These are phyloP conservation scores for Claviceps quebecensis DNA, from an alignment of 2,329 filamentous ascomycete genomes.

Conservation along the genomic window DNA sequence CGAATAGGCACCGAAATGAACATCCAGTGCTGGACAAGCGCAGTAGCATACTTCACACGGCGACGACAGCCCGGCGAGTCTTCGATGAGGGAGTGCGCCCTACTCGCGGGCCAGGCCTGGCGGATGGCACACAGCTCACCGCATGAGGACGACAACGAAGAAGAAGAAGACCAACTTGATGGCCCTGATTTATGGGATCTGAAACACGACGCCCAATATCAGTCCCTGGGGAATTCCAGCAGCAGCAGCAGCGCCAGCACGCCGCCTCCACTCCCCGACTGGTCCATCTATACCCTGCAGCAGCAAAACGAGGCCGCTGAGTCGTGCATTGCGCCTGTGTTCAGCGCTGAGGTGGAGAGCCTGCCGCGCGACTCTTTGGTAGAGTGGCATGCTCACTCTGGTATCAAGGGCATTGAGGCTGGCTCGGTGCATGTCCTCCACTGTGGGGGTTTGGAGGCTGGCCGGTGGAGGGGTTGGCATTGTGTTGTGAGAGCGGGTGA, in stretches of 20 bases:
- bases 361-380: conserved; percentile 61
- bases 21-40: conserved; percentile 61
- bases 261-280: conserved; percentile 36
- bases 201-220: conserved; percentile 40
- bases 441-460: conserved; percentile 3
- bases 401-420: conserved; percentile 28
- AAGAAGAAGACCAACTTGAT: conserved; percentile 28
- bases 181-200: conserved; percentile 56
- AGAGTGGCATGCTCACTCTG: conserved; percentile 69
- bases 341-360: conserved; percentile 60
- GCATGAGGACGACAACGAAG: conserved; percentile 25
- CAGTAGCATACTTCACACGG: conserved; percentile 56
- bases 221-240: conserved; percentile 22
- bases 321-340: conserved; percentile 46
- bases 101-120: conserved; percentile 35
- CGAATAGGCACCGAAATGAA: conserved; percentile 61
- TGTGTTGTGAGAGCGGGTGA: conserved; percentile 11
- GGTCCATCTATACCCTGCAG: conserved; percentile 26
- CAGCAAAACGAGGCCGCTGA: conserved; percentile 21
- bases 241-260: conserved; percentile 11
- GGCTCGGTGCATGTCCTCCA: conserved; percentile 14
- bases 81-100: conserved; percentile 22
- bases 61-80: conserved; percentile 14
- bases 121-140: conserved; percentile 24
- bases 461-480: conserved; percentile 18